Percentiles rank a stretch among this genome's conserved stretches.
Conservation (phyloP, 805 yeast species). For the Barnettozyma siamensis region DNA sequence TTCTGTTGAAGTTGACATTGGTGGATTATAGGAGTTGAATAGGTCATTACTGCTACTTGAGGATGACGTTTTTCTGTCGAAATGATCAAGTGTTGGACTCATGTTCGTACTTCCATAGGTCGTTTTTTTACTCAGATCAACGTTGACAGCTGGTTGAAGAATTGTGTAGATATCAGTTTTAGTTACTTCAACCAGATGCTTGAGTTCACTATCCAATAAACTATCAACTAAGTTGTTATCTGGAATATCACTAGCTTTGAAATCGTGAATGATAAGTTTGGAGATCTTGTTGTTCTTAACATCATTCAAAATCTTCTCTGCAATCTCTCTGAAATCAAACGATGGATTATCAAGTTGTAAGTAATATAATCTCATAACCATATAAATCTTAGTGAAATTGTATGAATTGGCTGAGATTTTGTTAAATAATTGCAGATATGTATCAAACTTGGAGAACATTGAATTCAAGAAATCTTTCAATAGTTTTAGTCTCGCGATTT, state of each 20-base stretch:
- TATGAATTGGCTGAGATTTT: conserved; percentile 12
- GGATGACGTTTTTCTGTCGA: background rate
- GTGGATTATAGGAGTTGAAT: conserved; percentile 1
- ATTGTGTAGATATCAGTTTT: conserved; percentile 13
- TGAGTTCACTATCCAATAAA: conserved; percentile 14
- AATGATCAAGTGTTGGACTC: background rate
- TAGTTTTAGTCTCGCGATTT: conserved; percentile 6
- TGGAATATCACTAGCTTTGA: conserved; percentile 18
- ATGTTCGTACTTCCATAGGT: no score
- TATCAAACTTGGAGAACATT: conserved; percentile 9
- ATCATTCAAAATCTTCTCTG: conserved; percentile 2
- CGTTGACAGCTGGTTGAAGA: conserved; percentile 13
- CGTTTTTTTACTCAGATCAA: background rate
- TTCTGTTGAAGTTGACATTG: background rate
- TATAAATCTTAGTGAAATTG: conserved; percentile 16
- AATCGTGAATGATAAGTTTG: conserved; percentile 8
- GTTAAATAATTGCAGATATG: conserved; percentile 13
- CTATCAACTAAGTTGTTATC: conserved; percentile 12
- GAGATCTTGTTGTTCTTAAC: background rate
- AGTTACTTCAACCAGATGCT: conserved; percentile 9
- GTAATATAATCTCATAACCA: conserved; percentile 13
- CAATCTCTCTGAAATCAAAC: conserved; percentile 16
- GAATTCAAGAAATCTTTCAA: conserved; percentile 11
- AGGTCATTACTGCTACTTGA: background rate
- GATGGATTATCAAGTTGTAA: conserved; percentile 14